Evolutionary conservation across 163 green algal species (phyloP).

Genomic region (Chlamydomonas reinhardtii): DNA sequence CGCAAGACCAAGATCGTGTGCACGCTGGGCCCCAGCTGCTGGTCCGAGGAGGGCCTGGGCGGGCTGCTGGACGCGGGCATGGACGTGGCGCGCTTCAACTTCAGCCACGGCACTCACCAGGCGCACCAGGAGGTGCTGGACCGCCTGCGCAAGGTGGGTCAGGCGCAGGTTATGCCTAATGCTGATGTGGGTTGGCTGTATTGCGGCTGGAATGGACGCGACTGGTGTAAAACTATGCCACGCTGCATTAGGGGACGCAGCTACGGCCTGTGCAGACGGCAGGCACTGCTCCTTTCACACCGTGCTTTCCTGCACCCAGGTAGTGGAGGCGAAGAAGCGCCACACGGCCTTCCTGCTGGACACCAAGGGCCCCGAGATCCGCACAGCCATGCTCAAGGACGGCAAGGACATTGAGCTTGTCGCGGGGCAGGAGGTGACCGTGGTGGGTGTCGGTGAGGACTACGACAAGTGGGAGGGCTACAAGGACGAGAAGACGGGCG

Average conservation of each 20-base stretch:
- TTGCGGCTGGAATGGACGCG: too few relatives aligned
- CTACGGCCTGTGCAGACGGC: too few relatives aligned
- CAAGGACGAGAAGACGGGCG: conserved; percentile 63
- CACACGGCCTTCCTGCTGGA: conserved; percentile 65
- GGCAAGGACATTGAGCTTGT: conserved; percentile 67
- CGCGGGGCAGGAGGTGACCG: conserved; percentile 63
- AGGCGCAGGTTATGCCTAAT: too few relatives aligned
- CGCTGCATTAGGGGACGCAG: too few relatives aligned
- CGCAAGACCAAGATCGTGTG: conserved; percentile 76
- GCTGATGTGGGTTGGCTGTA: neutral
- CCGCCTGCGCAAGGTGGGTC: conserved; percentile 50
- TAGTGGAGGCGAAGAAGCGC: conserved; percentile 52
- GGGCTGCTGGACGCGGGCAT: conserved; percentile 70
- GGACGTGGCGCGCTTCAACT: conserved; percentile 73
- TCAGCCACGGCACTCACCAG: conserved; percentile 72
- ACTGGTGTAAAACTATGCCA: too few relatives aligned
- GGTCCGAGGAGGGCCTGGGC: conserved; percentile 55
- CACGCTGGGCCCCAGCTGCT: conserved; percentile 67
- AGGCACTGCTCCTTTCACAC: neutral
- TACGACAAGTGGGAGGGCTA: conserved; percentile 63
- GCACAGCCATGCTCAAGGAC: conserved; percentile 71
- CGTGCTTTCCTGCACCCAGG: conserved; percentile 22
- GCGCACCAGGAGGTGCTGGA: conserved; percentile 73
- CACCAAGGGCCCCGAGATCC: conserved; percentile 79
- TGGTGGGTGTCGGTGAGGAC: conserved; percentile 68